phyloP scores from a whole-genome alignment of 2,329 filamentous ascomycete genomes.

The Coniochaeta hoffmannii region DNA sequence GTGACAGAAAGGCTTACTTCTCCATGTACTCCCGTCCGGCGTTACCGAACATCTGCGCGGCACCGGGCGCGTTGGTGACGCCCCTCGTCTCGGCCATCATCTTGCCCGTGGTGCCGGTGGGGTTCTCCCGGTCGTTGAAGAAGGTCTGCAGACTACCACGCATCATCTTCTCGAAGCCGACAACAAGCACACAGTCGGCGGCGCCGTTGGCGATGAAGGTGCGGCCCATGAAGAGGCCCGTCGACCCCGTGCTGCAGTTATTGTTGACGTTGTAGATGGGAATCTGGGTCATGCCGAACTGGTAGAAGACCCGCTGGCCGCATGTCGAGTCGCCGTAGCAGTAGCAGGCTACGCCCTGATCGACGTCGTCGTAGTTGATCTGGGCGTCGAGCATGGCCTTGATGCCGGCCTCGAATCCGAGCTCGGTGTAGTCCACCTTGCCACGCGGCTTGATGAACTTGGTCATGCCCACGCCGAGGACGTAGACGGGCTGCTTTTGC shows the following conservation, averaged over 20 bases:
- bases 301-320: conserved; percentile 95
- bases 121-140: conserved; percentile 80
- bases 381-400: conserved; percentile 82
- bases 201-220: conserved; percentile 73
- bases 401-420: conserved; percentile 86
- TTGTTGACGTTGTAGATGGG: conserved; percentile 99
- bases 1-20: conserved; percentile 48
- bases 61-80: conserved; percentile 72
- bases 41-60: conserved; percentile 93
- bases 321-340: conserved; percentile 95
- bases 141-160: conserved; percentile 76
- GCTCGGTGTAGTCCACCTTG: conserved; percentile 89
- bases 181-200: conserved; percentile 81
- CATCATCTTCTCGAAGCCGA: conserved; percentile 98
- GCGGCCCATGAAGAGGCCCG: conserved; percentile 76
- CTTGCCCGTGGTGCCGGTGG: conserved; percentile 60
- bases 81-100: conserved; percentile 84
- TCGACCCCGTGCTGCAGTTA: conserved; percentile 95
- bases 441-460: conserved; percentile 97
- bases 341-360: conserved; percentile 94
- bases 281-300: conserved; percentile 95
- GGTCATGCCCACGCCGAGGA: conserved; percentile 96
- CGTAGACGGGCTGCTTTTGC: conserved; percentile 59
- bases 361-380: conserved; percentile 94
- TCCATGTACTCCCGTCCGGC: conserved; percentile 93